Evolutionary conservation across 371 early-diverging fungal genomes (phyloP).

Genomic region (Syncephalastrum sp.): DNA sequence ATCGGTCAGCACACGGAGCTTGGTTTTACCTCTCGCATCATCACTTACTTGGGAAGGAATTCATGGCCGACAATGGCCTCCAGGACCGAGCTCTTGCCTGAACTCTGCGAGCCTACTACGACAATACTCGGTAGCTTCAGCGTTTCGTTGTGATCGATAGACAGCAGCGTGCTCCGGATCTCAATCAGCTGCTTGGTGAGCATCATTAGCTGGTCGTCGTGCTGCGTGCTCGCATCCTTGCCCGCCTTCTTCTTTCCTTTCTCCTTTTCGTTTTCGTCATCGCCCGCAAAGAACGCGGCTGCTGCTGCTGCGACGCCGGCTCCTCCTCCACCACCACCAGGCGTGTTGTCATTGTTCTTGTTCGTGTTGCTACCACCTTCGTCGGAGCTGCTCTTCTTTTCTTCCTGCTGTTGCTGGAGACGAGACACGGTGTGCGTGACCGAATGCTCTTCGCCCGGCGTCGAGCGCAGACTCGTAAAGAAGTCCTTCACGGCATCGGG

Average conservation of each 20-base stretch:
- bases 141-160: slow-evolving; percentile 73
- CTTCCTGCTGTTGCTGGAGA: slow-evolving; percentile 7
- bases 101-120: slow-evolving; percentile 97
- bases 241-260: slow-evolving; percentile 20
- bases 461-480: slow-evolving; percentile 15
- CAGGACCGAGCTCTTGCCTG: slow-evolving; percentile 98
- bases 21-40: not conserved
- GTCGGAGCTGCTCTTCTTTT: slow-evolving; percentile 3
- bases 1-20: too few relatives aligned
- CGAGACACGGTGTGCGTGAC: slow-evolving; percentile 17
- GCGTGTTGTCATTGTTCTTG: not conserved
- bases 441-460: slow-evolving; percentile 15
- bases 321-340: not conserved
- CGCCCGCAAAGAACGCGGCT: slow-evolving; percentile 16
- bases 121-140: slow-evolving; percentile 95
- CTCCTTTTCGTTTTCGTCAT: slow-evolving; percentile 18
- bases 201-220: slow-evolving; percentile 79
- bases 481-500: slow-evolving; percentile 36
- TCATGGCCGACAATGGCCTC: slow-evolving; percentile 99
- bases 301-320: slow-evolving; percentile 32
- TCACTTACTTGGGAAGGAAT: slow-evolving; percentile 94
- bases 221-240: slow-evolving; percentile 16
- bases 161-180: slow-evolving; percentile 87
- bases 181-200: slow-evolving; percentile 93
- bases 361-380: slow-evolving; percentile 5